A percentile compares a stretch with the other conserved stretches of the same genome.
Conservation (phyloP, 1,284 basidiomycete genomes). For the Blastosporella zonata region DNA sequence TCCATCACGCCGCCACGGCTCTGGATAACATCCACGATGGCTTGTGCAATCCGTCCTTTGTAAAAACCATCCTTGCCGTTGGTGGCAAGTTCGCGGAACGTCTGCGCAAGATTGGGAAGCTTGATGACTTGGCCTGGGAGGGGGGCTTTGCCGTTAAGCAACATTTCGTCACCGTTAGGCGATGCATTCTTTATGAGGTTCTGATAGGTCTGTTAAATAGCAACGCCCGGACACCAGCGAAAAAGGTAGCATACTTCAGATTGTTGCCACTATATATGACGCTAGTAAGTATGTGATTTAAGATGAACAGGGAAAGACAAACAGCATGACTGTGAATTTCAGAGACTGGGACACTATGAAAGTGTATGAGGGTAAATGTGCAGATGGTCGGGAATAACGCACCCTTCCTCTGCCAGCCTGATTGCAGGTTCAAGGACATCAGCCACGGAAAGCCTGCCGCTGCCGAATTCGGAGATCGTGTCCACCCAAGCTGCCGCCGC, state of each 20-base stretch:
- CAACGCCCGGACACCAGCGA: not conserved
- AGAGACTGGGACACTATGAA: slow-evolving; percentile 67
- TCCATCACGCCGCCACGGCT: slow-evolving; percentile 89
- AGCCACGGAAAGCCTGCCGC: slow-evolving; percentile 71
- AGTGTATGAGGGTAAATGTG: slow-evolving; percentile 2
- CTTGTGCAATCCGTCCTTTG: slow-evolving; percentile 84
- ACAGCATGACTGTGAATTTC: slow-evolving; percentile 70
- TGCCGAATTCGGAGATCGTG: slow-evolving; percentile 81
- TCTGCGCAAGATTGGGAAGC: slow-evolving; percentile 78
- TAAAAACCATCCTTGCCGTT: slow-evolving; percentile 92
- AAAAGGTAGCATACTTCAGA: slow-evolving; percentile 50
- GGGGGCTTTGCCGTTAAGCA: slow-evolving; percentile 78
- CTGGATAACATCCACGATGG: slow-evolving; percentile 83
- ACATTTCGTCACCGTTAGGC: slow-evolving; percentile 81
- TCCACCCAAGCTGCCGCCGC: slow-evolving; percentile 94
- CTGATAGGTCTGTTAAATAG: slow-evolving; percentile 20
- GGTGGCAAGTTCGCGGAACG: slow-evolving; percentile 77
- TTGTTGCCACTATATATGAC: slow-evolving; percentile 59
- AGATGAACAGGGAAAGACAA: slow-evolving; percentile 24
- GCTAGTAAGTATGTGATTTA: slow-evolving; percentile 1
- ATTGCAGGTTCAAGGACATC: slow-evolving; percentile 91
- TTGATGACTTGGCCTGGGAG: slow-evolving; percentile 75
- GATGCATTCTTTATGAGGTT: slow-evolving; percentile 78
- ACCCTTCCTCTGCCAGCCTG: slow-evolving; percentile 84
- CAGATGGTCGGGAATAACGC: slow-evolving; percentile 13